Conservation (phyloP, 2,329 filamentous ascomycete genomes). For the Xylaria sp. region DNA sequence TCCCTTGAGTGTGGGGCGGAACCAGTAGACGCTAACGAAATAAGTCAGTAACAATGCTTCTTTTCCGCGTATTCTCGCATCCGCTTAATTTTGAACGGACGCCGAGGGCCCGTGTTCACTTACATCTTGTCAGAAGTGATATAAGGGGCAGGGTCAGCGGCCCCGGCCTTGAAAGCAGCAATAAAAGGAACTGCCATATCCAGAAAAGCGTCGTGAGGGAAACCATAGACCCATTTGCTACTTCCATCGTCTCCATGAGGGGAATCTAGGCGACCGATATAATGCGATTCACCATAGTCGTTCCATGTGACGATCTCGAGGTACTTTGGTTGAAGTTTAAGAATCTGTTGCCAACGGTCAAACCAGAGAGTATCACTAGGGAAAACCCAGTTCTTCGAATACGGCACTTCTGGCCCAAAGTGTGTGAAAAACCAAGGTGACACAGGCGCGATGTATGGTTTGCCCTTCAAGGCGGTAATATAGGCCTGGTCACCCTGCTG, state of each 20-base stretch:
- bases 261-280: conserved; percentile 43
- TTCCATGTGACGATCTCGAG: conserved; percentile 59
- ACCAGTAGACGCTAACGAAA: conserved; percentile 60
- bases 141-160: conserved; percentile 52
- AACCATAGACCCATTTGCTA: conserved; percentile 48
- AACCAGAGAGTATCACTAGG: conserved; percentile 70
- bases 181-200: conserved; percentile 65
- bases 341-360: conserved; percentile 65
- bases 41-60: background rate
- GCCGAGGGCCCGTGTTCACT: background rate
- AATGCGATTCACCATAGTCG: conserved; percentile 60
- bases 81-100: background rate
- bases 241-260: conserved; percentile 51
- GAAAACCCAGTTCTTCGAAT: conserved; percentile 71
- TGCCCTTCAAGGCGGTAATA: conserved; percentile 25
- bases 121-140: conserved; percentile 61
- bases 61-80: background rate
- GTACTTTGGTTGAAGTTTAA: conserved; percentile 56
- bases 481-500: conserved; percentile 41
- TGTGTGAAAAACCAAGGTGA: conserved; percentile 71
- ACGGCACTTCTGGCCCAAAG: conserved; percentile 51
- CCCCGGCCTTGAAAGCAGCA: conserved; percentile 61
- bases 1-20: conserved; percentile 59
- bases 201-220: conserved; percentile 60
- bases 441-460: conserved; percentile 63